Evolutionary conservation across 2,329 filamentous ascomycete species (phyloP), one percentile per base, ranked within the genome.

Genomic region (Fragosphaeria purpurea): DNA sequence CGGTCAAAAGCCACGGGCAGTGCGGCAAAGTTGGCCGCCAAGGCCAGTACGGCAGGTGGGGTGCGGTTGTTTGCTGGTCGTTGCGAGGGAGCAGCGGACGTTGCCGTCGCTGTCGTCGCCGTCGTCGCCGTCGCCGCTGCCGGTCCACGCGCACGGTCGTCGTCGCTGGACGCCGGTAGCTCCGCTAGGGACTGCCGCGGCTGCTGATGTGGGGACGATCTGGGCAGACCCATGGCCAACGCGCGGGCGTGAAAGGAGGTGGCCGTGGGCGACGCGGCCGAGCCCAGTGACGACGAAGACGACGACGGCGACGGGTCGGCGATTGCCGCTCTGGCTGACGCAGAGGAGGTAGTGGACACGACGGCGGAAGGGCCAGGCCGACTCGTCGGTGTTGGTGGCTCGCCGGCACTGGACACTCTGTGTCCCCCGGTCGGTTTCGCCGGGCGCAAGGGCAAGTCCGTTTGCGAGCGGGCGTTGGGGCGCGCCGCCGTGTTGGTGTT

Each of bases 381-480:
- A 11, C 35, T 37, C 7, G 35, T 7, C 7, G 35, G 35, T 22
- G 22, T 22, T 22, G 22, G 22, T 22, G 22, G 22, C 22, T 22
- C 22, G 22, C 22, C 22, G 22, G 22, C 22, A 22, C 22, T 3
- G 22, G 22, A 22, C 22, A 22, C 22, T 22, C 22, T 22, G 11
- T 37, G 35, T 7, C 35, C 49, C 7, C 39, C 51, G 9, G 44
- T 34, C 6, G 50, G 40, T 41, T 53, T 48, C 4, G 32, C 47
- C 3, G 72, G 63, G 41, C 71, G 69, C 5, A 71, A 55, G 3
- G 67, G 65, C 7, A 88, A 67, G 60, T 89, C 85, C 2, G 79
- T 85, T 44, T 82, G 77, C 13, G 85, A 87, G 30, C 77, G 75
- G 30, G 77, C 71, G 10, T 78, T 75, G 41, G 75, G 73, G 47